These are phyloP conservation scores for Hypsizygus marmoreus DNA, from an alignment of 768 basidiomycete genomes.

Conservation along the genomic window DNA sequence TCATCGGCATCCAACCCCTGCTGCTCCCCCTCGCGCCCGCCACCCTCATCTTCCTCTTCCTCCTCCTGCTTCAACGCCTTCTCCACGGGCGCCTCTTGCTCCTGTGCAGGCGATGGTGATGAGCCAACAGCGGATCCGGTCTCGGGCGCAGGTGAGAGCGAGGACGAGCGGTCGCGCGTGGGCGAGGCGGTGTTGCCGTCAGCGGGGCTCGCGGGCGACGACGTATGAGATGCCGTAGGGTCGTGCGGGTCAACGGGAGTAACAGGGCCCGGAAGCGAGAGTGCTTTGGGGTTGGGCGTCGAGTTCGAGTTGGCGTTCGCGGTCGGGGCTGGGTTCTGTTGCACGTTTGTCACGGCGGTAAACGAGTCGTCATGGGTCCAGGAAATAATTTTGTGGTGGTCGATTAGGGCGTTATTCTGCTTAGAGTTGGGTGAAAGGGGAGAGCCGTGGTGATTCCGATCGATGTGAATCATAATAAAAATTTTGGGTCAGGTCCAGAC, in stretches of 20 bases:
- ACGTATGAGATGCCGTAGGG: slow-evolving; percentile 22
- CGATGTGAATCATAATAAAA: slow-evolving; percentile 48
- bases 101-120: slow-evolving; percentile 27
- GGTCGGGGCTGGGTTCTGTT: neutral
- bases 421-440: too few relatives aligned
- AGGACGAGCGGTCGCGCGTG: slow-evolving; percentile 50
- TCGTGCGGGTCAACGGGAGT: slow-evolving; percentile 23
- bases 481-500: slow-evolving; percentile 5
- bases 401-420: slow-evolving; percentile 5
- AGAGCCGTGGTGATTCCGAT: slow-evolving; percentile 44
- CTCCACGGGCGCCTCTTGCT: slow-evolving; percentile 33
- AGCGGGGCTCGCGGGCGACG: slow-evolving; percentile 22
- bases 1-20: slow-evolving; percentile 27
- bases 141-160: slow-evolving; percentile 58
- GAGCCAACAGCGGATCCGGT: slow-evolving; percentile 37
- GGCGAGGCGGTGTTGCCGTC: slow-evolving; percentile 30
- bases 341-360: slow-evolving; percentile 21
- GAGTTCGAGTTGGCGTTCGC: too few relatives aligned
- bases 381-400: slow-evolving; percentile 29
- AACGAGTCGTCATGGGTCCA: slow-evolving; percentile 21
- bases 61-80: slow-evolving; percentile 28
- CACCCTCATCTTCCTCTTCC: slow-evolving; percentile 9
- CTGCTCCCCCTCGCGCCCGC: slow-evolving; percentile 1
- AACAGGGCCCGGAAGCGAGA: slow-evolving; percentile 18
- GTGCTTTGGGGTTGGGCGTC: too few relatives aligned